Conservation (phyloP, 441 rosid species). For the Jatropha podagrica region DNA sequence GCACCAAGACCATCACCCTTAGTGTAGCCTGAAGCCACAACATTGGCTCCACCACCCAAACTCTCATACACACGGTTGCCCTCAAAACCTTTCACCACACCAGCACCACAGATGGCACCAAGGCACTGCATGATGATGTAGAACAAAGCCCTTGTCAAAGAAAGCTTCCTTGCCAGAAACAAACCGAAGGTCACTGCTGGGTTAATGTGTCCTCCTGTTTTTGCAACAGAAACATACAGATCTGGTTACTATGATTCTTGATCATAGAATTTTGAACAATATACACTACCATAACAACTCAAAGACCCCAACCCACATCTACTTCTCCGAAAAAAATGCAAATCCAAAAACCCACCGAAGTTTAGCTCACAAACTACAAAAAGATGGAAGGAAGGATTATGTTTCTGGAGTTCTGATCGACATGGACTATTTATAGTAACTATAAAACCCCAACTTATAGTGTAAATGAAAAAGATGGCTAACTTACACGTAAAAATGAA, state of each 20-base stretch:
- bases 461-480: not conserved
- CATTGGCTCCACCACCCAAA: conserved; percentile 73
- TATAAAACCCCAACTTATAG: not conserved
- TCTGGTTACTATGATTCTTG: conserved; percentile 15
- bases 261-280: not conserved
- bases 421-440: no score
- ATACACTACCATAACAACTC: not conserved
- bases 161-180: conserved; percentile 74
- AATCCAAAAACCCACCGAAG: not conserved
- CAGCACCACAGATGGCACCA: conserved; percentile 92
- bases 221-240: conserved; percentile 15
- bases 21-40: conserved; percentile 58
- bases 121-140: conserved; percentile 88
- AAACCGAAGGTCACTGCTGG: conserved; percentile 89
- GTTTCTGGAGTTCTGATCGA: no score
- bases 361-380: no score
- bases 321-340: not conserved
- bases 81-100: conserved; percentile 83
- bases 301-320: not conserved
- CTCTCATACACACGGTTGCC: conserved; percentile 26
- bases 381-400: no score
- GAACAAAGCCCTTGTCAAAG: conserved; percentile 71
- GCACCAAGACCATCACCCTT: conserved; percentile 88
- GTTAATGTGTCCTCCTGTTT: conserved; percentile 80
- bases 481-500: not conserved